Percentiles rank a stretch among this genome's conserved stretches.
Evolutionary conservation across 495 filamentous ascomycete species (phyloP).

Genomic region (Cercophora samala): DNA sequence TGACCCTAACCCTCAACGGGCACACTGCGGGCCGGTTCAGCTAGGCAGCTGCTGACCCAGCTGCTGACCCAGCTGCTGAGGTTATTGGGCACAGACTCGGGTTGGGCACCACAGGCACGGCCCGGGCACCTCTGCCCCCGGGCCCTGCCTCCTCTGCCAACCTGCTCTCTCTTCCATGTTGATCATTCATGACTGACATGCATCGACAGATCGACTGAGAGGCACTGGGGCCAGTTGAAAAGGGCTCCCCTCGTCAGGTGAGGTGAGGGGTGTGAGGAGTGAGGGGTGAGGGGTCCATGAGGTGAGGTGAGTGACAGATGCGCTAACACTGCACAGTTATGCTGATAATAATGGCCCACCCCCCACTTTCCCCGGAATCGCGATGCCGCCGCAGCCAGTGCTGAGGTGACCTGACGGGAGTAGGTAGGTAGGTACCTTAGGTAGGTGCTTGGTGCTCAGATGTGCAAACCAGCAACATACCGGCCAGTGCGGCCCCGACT

Average conservation of each 20-base stretch:
- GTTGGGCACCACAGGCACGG: conserved; percentile 11
- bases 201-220: neutral
- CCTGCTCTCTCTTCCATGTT: too few species aligned
- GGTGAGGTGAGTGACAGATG: neutral
- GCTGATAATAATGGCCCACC: neutral
- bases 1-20: neutral
- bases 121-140: too few species aligned
- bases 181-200: too few species aligned
- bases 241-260: neutral
- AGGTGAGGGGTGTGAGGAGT: neutral
- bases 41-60: too few species aligned
- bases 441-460: too few species aligned
- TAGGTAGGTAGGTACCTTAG: too few species aligned
- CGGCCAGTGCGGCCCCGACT: neutral
- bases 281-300: too few species aligned
- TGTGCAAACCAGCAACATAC: neutral
- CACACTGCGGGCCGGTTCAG: too few species aligned
- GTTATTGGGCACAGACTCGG: neutral
- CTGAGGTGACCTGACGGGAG: too few species aligned
- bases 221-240: neutral
- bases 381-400: neutral
- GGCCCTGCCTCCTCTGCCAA: too few species aligned
- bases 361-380: neutral
- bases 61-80: too few species aligned
- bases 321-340: neutral